Conservation (phyloP, 495 filamentous ascomycete genomes). For the Neurospora tetrasperma region DNA sequence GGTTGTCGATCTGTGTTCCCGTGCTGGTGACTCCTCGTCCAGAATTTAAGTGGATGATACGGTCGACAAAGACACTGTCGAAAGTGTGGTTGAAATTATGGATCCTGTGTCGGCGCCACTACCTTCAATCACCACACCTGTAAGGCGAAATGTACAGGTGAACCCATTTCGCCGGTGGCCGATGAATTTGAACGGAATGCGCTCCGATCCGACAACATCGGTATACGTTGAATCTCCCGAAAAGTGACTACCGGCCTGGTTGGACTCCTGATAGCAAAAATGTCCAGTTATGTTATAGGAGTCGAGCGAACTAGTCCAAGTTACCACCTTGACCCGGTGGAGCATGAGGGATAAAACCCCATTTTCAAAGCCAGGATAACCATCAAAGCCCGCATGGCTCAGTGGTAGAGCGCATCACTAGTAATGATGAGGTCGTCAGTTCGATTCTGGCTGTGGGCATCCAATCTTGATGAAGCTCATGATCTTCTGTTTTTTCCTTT, state of each 20-base stretch:
- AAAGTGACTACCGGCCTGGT: not conserved
- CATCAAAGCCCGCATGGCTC: not conserved
- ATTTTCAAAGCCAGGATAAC: not conserved
- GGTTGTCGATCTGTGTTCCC: not conserved
- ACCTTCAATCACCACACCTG: not conserved
- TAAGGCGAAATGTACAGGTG: not conserved
- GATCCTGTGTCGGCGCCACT: not conserved
- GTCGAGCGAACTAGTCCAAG: no score
- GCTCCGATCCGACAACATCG: not conserved
- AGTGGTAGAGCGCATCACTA: slow-evolving; percentile 1
- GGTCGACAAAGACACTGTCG: not conserved
- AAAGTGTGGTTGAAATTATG: not conserved
- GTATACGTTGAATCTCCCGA: not conserved
- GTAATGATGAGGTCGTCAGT: not conserved
- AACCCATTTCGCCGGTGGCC: not conserved
- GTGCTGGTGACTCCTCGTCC: not conserved
- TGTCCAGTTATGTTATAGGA: no score
- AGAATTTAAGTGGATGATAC: not conserved
- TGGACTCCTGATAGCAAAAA: no score
- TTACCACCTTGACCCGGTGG: not conserved
- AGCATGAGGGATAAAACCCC: not conserved
- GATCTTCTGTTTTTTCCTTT: not conserved
- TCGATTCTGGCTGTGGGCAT: not conserved
- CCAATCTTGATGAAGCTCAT: not conserved
- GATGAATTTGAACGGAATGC: not conserved